These are phyloP conservation scores for Ophiostoma angusticollis DNA, from an alignment of 2,329 filamentous ascomycete species.

Conservation along the genomic window DNA sequence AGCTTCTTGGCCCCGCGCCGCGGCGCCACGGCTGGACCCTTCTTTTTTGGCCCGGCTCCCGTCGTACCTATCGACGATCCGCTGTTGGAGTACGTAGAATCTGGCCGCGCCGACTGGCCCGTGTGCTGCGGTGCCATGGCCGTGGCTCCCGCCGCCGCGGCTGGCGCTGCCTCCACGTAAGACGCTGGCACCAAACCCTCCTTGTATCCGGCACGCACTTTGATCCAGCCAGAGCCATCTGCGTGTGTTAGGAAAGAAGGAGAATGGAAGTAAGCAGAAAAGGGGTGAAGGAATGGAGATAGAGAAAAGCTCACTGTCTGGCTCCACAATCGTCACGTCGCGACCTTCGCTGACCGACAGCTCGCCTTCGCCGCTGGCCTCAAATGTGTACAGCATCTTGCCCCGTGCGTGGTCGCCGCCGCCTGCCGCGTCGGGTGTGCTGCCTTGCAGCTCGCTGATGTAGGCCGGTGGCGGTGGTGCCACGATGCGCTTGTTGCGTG, in stretches of 20 bases:
- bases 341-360: conserved; percentile 66
- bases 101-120: conserved; percentile 44
- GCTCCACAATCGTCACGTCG: conserved; percentile 66
- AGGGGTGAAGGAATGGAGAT: neutral
- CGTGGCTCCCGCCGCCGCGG: conserved; percentile 29
- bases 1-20: conserved; percentile 85
- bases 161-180: conserved; percentile 60
- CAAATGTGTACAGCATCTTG: conserved; percentile 83
- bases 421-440: conserved; percentile 30
- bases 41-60: conserved; percentile 51
- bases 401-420: conserved; percentile 46
- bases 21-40: conserved; percentile 83
- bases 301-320: conserved; percentile 57
- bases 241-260: neutral
- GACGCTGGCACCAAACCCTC: conserved; percentile 79
- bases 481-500: conserved; percentile 58
- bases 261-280: neutral
- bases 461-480: conserved; percentile 81
- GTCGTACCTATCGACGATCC: conserved; percentile 47
- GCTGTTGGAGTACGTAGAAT: conserved; percentile 67
- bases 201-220: conserved; percentile 59
- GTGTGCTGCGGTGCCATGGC: conserved; percentile 33
- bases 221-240: conserved; percentile 91
- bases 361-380: conserved; percentile 69
- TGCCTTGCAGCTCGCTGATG: conserved; percentile 52